Base-by-base conservation (phyloP, 108 stramenopile species). In the Discostella pseudostelligera region DNA sequence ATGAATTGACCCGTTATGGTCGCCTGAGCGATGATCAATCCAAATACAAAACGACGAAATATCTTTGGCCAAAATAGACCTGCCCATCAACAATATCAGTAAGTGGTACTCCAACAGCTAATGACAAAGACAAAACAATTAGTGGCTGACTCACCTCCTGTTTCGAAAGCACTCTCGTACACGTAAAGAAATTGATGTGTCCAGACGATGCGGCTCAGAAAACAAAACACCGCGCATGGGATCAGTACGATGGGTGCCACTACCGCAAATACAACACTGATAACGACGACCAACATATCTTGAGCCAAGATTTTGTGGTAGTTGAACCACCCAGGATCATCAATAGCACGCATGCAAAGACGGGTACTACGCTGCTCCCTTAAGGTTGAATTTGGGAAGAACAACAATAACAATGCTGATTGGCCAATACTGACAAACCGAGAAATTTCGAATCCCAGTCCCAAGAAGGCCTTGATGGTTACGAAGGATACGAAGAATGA, bases 301-400 rank as follows among this genome's bases (percentile, higher is more conserved):
- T 96, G 95, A 3, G 95, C 95, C 72, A 93, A 64, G 49, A 96
- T 90, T 61, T 96, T 96, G 83, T 93, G 91, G 59, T 87, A 89
- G 13, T 84, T 87, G 58, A 96, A 93, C 90, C 90, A 94, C 6
- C 92, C 92, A 8, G 94, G 91, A 74, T 93, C 91, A 61, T 89
- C 89, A 51, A 94, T 90, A n/a, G 88, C 78, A 19, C 95, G 67
- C 69, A 89, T 78, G 20, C 85, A 89, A 37, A 73, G n/a, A 0
- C 87, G 49, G 20, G 84, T 65, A 9, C 67, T 81, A 56, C 89
- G 74, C 36, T 84, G 79, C 16, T 75, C 83, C 43, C 95, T 62
- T 5, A 92, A 62, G 8, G 95, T 96, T 24, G 83, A 78, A 62
- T 93, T 82, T 35, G 90, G 95, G 53, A 87, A 76, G n/a, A 93